phyloP scores from a whole-genome alignment of 495 filamentous ascomycete genomes.

The Aspergillus bertholletiae region DNA sequence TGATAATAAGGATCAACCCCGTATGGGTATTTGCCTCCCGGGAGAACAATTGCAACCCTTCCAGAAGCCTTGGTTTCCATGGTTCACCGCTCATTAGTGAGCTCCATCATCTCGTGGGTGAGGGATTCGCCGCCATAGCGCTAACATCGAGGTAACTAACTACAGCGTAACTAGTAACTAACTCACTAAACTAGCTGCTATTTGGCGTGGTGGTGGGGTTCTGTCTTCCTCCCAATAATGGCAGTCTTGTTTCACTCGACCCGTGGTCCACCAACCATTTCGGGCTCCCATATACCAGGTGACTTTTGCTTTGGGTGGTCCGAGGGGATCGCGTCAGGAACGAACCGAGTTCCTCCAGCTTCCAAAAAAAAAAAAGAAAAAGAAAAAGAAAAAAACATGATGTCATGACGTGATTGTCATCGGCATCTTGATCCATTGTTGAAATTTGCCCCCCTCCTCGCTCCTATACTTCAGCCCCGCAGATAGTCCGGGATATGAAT shows the following conservation, averaged over 20 bases:
- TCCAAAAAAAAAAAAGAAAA: background rate
- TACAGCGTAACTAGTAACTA: background rate
- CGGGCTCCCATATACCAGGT: background rate
- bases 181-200: background rate
- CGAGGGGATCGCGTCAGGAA: background rate
- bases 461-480: background rate
- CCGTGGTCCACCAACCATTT: background rate
- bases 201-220: background rate
- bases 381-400: background rate
- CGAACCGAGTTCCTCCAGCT: background rate
- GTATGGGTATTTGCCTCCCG: conserved; percentile 9
- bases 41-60: conserved; percentile 11
- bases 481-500: background rate
- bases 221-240: background rate
- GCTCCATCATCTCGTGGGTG: background rate
- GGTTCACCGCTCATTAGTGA: conserved; percentile 19
- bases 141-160: background rate
- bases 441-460: background rate
- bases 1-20: conserved; percentile 15
- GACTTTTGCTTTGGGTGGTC: background rate
- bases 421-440: background rate
- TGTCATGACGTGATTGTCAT: background rate
- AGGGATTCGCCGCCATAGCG: background rate
- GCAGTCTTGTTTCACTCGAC: background rate
- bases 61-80: conserved; percentile 16